Percentiles rank a stretch among this genome's conserved stretches.
These are phyloP conservation scores for Nemania bipapillata DNA, from an alignment of 2,329 filamentous ascomycete genomes.

Conservation along the genomic window DNA sequence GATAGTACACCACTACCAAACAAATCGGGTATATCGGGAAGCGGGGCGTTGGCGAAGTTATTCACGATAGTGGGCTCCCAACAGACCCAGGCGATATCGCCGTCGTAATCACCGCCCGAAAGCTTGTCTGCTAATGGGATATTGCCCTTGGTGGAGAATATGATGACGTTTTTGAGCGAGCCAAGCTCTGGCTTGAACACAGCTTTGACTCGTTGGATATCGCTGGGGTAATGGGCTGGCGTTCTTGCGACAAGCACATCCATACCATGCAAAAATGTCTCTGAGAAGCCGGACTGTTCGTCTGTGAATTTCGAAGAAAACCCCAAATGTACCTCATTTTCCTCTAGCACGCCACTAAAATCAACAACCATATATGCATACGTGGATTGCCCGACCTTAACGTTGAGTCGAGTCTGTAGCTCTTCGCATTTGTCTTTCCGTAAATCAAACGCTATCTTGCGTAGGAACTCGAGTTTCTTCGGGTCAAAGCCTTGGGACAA, in stretches of 20 bases:
- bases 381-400: slow-evolving; percentile 70
- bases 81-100: slow-evolving; percentile 80
- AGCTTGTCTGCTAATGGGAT: slow-evolving; percentile 74
- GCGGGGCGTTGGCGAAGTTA: slow-evolving; percentile 72
- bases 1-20: slow-evolving; percentile 61
- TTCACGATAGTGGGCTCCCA: slow-evolving; percentile 74
- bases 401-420: slow-evolving; percentile 67
- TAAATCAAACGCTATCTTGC: slow-evolving; percentile 59
- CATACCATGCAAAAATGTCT: slow-evolving; percentile 64
- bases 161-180: slow-evolving; percentile 78
- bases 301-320: slow-evolving; percentile 74
- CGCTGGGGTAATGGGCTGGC: slow-evolving; percentile 75
- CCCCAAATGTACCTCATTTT: slow-evolving; percentile 73
- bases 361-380: slow-evolving; percentile 76
- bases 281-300: slow-evolving; percentile 63
- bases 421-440: slow-evolving; percentile 64
- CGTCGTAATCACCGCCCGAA: slow-evolving; percentile 84
- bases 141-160: slow-evolving; percentile 75
- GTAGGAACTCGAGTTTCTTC: slow-evolving; percentile 59
- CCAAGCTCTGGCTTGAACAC: slow-evolving; percentile 70
- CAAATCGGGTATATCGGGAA: slow-evolving; percentile 59
- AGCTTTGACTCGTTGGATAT: slow-evolving; percentile 75
- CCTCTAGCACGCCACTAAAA: slow-evolving; percentile 68
- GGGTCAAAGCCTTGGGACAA: slow-evolving; percentile 70
- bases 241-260: slow-evolving; percentile 75